Evolutionary conservation across 73 alveolate species (phyloP).

Genomic region (Blepharisma japonicum): DNA sequence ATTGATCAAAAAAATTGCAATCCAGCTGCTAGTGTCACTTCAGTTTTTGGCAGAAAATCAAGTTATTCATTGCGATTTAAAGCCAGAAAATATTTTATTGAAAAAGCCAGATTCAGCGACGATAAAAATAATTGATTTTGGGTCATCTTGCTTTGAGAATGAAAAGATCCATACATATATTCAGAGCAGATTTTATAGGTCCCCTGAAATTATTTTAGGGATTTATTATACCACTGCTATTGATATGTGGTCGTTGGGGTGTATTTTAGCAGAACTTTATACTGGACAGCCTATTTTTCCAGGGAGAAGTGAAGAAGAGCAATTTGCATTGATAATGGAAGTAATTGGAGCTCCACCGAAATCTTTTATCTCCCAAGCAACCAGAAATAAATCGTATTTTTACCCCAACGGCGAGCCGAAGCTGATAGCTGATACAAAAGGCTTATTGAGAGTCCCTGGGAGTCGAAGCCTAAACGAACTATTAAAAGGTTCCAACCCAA

Average conservation of each 20-base stretch:
- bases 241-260: conserved; percentile 97
- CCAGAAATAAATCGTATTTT: conserved; percentile 56
- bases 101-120: conserved; percentile 56
- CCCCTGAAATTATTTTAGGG: conserved; percentile 97
- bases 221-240: conserved; percentile 88
- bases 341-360: conserved; percentile 76
- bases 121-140: conserved; percentile 80
- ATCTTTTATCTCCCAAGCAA: conserved; percentile 51
- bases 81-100: conserved; percentile 80
- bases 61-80: conserved; percentile 84
- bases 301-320: conserved; percentile 85
- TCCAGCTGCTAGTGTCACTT: conserved; percentile 60
- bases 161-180: conserved; percentile 78
- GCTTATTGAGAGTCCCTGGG: conserved; percentile 25
- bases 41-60: conserved; percentile 45
- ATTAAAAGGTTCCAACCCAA: background rate
- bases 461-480: background rate
- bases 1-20: conserved; percentile 61
- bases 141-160: conserved; percentile 73
- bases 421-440: conserved; percentile 12
- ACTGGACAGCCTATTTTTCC: conserved; percentile 89
- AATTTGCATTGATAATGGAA: conserved; percentile 77
- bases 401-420: conserved; percentile 36
- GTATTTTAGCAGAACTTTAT: conserved; percentile 84
- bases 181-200: conserved; percentile 90